Evolutionary conservation across 495 filamentous ascomycete species (phyloP), one percentile per base, ranked within the genome.

Genomic region (Xylaria venustula): DNA sequence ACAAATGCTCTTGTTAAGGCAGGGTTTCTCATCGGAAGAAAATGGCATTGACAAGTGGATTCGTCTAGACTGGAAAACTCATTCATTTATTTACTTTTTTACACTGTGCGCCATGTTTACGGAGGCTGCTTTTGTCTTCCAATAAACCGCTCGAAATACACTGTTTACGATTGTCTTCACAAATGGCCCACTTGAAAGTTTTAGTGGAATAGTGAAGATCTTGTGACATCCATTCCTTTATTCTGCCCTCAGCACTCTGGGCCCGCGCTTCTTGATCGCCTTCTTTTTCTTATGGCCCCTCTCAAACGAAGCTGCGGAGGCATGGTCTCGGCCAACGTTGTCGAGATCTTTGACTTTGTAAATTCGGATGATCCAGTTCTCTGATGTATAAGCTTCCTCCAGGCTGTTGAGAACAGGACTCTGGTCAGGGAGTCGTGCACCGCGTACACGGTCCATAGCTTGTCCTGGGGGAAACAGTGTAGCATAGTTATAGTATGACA

Each of bases 351-450:
- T 99, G 70, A 99, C 95, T 81, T 99, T 99, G 81, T 96, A 99
- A 72, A 99, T 98, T 52, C 95, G 82, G 72, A 99, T 97, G 72
- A 99, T 99, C 95, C 95, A 99, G 82, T 99, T 99, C 83, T 99
- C 95, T 66, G 91, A 96, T 44, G 95, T 99, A 77, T 93, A 99
- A 1, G 95, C 95, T 75, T 99, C 95, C 70, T 98, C 95, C 40
- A 99, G 73, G 17, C 87, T 93, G 74, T 85, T 91, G 53, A 99
- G 89, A 58, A 88, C 83, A 12, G 95, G 95, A 3, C 91, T 90
- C 62, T 91, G 86, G 7, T 90, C 86, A 19, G 95, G 95, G n/a
- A 98, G 77, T 57, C 83, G 85, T 25, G 84, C 79, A 58, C 87
- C 87, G 60, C 95, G 90, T 57, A 99, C 94, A 51, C 95, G 89